Evolutionary conservation across 2,329 filamentous ascomycete species (phyloP).

Genomic region (Huntiella bhutanensis): DNA sequence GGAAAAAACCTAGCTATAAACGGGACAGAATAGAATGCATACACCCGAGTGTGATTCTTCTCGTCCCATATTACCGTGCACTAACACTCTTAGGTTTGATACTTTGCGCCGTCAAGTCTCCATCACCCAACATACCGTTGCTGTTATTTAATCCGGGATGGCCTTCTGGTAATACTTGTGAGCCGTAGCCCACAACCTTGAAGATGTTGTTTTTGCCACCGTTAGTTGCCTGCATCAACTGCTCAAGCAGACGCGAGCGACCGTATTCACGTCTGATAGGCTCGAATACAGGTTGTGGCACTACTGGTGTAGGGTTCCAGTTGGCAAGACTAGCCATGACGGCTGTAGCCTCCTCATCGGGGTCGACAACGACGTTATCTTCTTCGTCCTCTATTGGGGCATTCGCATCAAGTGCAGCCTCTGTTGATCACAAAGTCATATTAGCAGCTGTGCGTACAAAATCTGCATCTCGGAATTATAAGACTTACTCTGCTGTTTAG

Average conservation of each 20-base stretch:
- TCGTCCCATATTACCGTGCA: not conserved
- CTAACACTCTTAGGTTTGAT: conserved; percentile 14
- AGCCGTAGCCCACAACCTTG: conserved; percentile 36
- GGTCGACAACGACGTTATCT: conserved; percentile 70
- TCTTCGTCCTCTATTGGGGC: conserved; percentile 75
- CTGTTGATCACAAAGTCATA: conserved; percentile 25
- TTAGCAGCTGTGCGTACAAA: conserved; percentile 10
- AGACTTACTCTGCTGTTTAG: conserved; percentile 79
- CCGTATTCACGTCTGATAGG: conserved; percentile 47
- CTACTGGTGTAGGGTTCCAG: conserved; percentile 60
- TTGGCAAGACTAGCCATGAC: conserved; percentile 67
- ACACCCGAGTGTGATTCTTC: no score
- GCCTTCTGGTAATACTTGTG: conserved; percentile 32
- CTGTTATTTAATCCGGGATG: conserved; percentile 28
- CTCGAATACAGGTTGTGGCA: conserved; percentile 42
- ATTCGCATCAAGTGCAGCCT: conserved; percentile 86
- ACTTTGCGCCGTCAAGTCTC: conserved; percentile 25
- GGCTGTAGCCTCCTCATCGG: conserved; percentile 78
- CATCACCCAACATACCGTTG: conserved; percentile 40
- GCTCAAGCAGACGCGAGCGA: conserved; percentile 42
- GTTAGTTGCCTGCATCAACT: conserved; percentile 47
- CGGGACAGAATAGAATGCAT: no score
- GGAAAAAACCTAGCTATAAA: not conserved
- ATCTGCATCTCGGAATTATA: conserved; percentile 6
- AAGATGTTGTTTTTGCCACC: conserved; percentile 48